Evolutionary conservation across 2,329 filamentous ascomycete genomes (phyloP).

Genomic region (Arthrobotrys sphaeroides): DNA sequence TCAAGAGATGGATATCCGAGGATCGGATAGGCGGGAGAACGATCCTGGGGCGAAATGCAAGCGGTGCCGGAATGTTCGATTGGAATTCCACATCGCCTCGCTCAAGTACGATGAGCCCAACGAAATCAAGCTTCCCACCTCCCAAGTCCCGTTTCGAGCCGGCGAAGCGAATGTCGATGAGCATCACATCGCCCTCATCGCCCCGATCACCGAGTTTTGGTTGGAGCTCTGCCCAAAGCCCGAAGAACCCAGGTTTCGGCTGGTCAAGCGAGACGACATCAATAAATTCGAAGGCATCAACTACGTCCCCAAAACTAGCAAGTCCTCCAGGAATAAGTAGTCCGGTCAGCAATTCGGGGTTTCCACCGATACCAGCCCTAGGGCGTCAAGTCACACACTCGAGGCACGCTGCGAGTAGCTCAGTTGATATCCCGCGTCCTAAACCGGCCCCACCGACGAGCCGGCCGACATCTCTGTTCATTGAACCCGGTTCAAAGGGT

Average conservation of each 20-base stretch:
- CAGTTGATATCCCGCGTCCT: conserved; percentile 42
- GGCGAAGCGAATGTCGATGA: conserved; percentile 20
- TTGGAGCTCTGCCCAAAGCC: conserved; percentile 42
- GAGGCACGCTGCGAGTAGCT: conserved; percentile 34
- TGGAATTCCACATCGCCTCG: conserved; percentile 56
- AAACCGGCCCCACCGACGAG: conserved; percentile 13
- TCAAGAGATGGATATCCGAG: conserved; percentile 51
- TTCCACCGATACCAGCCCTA: background rate
- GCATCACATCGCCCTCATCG: conserved; percentile 12
- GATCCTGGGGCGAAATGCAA: conserved; percentile 36
- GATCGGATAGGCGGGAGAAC: conserved; percentile 44
- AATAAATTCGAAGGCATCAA: background rate
- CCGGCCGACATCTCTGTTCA: conserved; percentile 43
- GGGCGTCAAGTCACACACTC: conserved; percentile 1
- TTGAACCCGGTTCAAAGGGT: conserved; percentile 30
- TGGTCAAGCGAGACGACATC: conserved; percentile 15
- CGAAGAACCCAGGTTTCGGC: conserved; percentile 27
- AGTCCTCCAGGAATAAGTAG: conserved; percentile 6
- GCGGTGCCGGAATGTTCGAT: conserved; percentile 50
- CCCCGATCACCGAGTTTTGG: conserved; percentile 42
- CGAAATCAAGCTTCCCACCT: conserved; percentile 22
- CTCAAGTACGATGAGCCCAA: conserved; percentile 27
- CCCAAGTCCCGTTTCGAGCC: conserved; percentile 36
- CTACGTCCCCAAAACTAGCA: background rate
- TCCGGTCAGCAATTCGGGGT: background rate